Evolutionary conservation across 495 filamentous ascomycete species (phyloP).

Genomic region (Extremus antarcticus): DNA sequence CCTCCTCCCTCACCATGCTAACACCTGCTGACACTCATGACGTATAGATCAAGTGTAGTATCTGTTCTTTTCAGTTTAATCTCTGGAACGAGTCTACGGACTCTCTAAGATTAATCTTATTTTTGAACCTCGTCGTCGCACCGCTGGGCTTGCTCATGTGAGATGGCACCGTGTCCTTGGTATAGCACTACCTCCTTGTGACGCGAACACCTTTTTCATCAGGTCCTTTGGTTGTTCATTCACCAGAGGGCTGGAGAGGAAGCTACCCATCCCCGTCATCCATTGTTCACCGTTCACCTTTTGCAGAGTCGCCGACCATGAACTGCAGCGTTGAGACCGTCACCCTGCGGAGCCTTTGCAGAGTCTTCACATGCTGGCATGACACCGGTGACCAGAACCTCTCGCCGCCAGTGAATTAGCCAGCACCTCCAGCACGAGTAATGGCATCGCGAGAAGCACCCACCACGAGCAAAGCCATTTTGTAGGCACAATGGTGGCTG

Average conservation of each 20-base stretch:
- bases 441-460: too few species aligned
- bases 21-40: not conserved
- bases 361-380: too few species aligned
- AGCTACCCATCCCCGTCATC: not conserved
- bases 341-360: too few species aligned
- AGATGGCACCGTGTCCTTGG: not conserved
- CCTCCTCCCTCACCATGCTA: not conserved
- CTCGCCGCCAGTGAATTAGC: too few species aligned
- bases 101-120: constrained; percentile 1
- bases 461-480: too few species aligned
- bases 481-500: too few species aligned
- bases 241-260: not conserved
- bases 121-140: not conserved
- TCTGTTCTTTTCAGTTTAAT: not conserved
- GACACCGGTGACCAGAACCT: too few species aligned
- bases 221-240: not conserved
- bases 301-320: too few species aligned
- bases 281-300: too few species aligned
- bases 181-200: not conserved
- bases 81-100: constrained; percentile 1
- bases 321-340: too few species aligned
- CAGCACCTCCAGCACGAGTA: too few species aligned
- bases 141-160: not conserved
- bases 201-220: constrained; percentile 1
- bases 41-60: not conserved